Evolutionary conservation across 179 eudicot genomes (phyloP).

Genomic region (Actinidia polygama): DNA sequence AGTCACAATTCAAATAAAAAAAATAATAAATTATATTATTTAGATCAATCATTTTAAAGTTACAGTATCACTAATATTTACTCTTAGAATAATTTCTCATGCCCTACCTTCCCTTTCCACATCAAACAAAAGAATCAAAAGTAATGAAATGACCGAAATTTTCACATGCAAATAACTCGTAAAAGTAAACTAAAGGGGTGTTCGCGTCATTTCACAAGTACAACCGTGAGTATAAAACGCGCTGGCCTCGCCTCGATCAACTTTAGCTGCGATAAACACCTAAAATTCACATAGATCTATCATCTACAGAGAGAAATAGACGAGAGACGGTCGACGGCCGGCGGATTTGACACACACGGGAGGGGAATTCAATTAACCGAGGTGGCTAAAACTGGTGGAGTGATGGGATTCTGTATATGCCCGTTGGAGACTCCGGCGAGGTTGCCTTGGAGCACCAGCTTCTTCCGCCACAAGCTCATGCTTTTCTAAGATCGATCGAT

Average conservation of each 20-base stretch:
- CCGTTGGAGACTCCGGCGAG: constrained; percentile 74
- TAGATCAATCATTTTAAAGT: too few relatives aligned
- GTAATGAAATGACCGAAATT: not conserved
- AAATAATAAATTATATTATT: too few relatives aligned
- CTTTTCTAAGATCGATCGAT: constrained; percentile 46
- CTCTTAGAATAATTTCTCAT: too few relatives aligned
- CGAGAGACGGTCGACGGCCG: constrained; percentile 9
- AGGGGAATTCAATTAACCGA: not conserved
- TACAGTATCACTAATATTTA: too few relatives aligned
- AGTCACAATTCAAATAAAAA: too few relatives aligned
- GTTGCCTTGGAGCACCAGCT: constrained; percentile 78
- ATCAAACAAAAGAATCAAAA: not conserved
- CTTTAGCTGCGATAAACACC: constrained; percentile 47
- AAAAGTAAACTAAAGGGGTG: constrained; percentile 25
- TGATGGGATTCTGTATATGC: constrained; percentile 79
- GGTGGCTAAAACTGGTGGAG: constrained; percentile 31
- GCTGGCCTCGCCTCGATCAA: constrained; percentile 33
- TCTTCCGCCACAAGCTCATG: constrained; percentile 85
- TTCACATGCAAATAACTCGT: not conserved
- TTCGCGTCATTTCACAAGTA: constrained; percentile 18
- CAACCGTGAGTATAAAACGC: constrained; percentile 41
- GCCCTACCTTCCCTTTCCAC: not conserved
- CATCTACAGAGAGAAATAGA: not conserved
- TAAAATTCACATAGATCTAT: not conserved
- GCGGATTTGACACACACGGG: not conserved